Evolutionary conservation across 306 rosid species (phyloP), one percentile per base, ranked within the genome.

Genomic region (Citrullus amarus): DNA sequence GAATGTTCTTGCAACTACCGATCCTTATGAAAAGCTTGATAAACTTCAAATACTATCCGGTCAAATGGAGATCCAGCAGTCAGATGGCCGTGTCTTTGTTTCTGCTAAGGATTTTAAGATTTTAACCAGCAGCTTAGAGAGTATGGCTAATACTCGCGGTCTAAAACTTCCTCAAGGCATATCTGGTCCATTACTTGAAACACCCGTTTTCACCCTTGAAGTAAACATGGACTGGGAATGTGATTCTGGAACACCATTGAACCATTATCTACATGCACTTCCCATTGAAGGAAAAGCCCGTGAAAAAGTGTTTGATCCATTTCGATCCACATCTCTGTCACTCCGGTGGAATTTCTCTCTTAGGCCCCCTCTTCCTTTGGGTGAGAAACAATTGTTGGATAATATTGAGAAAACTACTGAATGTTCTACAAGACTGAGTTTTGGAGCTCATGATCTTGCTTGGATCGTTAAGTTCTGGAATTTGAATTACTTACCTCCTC

Each of bases 391-490:
- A 55, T 81, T 54, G 63, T 53, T 34, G 36, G 93, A 82, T 82
- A 67, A 72, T 79, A 78, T 83, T 60, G 90, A 88, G 81, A 88
- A 88, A 84, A 86, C 85, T 58, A 84, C 88, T 69, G 71, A 68
- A 69, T 81, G 80, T 82, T 86, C 90, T 67, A 96, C 99, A 14
- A 90, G 91, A 80, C n/a, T 96, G 76, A 92, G 85, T 89, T 81
- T 93, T 83, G 98, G 98, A 55, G 99, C 99, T 82, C 99, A 96
- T 86, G 99, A 96, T 90, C 86, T 96, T 55, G 98, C 99, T 82
- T 96, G 99, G 99, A 80, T 96, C 68, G 53, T 84, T 79, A 91
- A 82, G 67, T 96, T 96, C 79, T 90, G 92, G 92, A 87, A 69
- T 80, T 63, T 96, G 94, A 89, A 90, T 86, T 92, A 87, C 85